These are phyloP conservation scores for Colletotrichum australisinense DNA, from an alignment of 2,329 filamentous ascomycete species.

Conservation along the genomic window DNA sequence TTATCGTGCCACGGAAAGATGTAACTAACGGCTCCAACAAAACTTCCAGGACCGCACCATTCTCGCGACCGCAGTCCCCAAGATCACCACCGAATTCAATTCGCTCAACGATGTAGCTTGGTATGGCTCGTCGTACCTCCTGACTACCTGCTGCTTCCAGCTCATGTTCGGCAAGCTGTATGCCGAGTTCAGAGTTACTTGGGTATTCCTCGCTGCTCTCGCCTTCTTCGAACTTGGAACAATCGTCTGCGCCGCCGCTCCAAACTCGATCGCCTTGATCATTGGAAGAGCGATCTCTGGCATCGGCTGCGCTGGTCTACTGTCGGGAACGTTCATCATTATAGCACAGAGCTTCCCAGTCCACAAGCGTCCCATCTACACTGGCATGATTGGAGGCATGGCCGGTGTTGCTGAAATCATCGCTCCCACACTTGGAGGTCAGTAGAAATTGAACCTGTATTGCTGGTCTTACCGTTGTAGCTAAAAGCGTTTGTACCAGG, in stretches of 20 bases:
- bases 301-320: conserved; percentile 61
- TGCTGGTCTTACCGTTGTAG: no score
- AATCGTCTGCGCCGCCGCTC: conserved; percentile 56
- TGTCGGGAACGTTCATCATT: conserved; percentile 61
- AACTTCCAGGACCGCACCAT: no score
- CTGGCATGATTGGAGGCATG: conserved; percentile 35
- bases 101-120: conserved; percentile 31
- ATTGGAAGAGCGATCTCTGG: conserved; percentile 64
- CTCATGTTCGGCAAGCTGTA: conserved; percentile 66
- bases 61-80: conserved; percentile 38
- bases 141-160: conserved; percentile 45
- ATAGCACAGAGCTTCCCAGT: conserved; percentile 40
- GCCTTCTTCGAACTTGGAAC: conserved; percentile 57
- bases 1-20: no score
- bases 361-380: no score
- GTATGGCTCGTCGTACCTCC: conserved; percentile 1
- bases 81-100: conserved; percentile 34
- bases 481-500: conserved; percentile 29
- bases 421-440: no score
- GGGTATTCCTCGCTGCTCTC: conserved; percentile 55
- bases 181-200: conserved; percentile 63
- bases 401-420: conserved; percentile 53
- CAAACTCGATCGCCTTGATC: conserved; percentile 60
- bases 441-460: no score
- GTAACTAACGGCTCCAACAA: no score